These are phyloP conservation scores for Endocarpon pusillum DNA, from an alignment of 495 filamentous ascomycete genomes.

Conservation along the genomic window DNA sequence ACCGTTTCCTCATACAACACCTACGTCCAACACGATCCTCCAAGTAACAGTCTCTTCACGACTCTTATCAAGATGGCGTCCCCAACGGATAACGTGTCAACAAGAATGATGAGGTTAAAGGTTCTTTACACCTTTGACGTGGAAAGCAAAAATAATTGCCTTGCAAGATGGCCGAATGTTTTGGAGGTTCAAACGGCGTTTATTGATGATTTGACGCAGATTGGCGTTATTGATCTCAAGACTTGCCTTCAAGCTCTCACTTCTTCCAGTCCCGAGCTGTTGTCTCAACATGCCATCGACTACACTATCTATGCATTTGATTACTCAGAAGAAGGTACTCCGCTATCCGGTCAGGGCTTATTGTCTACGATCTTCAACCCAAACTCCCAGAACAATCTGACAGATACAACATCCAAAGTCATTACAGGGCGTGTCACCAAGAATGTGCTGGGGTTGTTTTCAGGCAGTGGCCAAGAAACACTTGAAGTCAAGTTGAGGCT, in stretches of 20 bases:
- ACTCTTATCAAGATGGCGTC: slow-evolving; percentile 9
- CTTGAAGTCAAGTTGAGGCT: slow-evolving; percentile 87
- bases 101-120: slow-evolving; percentile 55
- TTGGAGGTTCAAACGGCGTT: slow-evolving; percentile 63
- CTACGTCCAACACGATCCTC: background rate
- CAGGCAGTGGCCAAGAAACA: slow-evolving; percentile 69
- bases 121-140: slow-evolving; percentile 94
- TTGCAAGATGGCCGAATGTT: slow-evolving; percentile 74
- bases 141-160: slow-evolving; percentile 72
- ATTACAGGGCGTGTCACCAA: slow-evolving; percentile 83
- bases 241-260: slow-evolving; percentile 81
- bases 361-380: slow-evolving; percentile 61
- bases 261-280: slow-evolving; percentile 61
- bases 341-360: slow-evolving; percentile 91
- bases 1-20: too few species aligned
- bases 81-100: slow-evolving; percentile 31
- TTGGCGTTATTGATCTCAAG: slow-evolving; percentile 81
- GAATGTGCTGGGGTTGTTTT: slow-evolving; percentile 68
- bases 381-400: slow-evolving; percentile 35
- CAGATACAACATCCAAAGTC: slow-evolving; percentile 48
- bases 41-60: background rate
- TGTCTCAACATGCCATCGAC: slow-evolving; percentile 69
- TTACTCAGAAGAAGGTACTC: slow-evolving; percentile 84
- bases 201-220: slow-evolving; percentile 57
- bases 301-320: slow-evolving; percentile 95